Conservation (phyloP, 75 land plant genomes). For the Azolla pinnata region DNA sequence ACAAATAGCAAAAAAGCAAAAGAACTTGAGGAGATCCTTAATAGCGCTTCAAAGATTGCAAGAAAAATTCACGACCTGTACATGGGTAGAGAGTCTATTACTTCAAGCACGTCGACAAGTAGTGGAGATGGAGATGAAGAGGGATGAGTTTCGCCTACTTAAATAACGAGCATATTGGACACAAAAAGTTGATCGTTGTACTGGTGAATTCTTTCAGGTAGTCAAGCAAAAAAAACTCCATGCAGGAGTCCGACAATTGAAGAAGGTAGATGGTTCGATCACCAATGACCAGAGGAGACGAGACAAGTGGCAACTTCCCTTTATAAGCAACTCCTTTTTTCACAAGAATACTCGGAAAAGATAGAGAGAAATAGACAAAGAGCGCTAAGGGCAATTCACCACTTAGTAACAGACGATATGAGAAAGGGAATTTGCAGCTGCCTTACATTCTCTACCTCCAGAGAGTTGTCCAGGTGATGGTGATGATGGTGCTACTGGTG, state of each 20-base stretch:
- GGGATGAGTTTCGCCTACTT: background rate
- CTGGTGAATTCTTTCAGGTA: background rate
- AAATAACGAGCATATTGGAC: background rate
- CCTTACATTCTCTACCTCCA: background rate
- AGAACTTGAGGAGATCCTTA: background rate
- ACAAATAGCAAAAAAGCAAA: background rate
- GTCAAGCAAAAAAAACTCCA: background rate
- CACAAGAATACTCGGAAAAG: no score
- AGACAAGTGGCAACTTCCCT: background rate
- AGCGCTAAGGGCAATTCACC: background rate
- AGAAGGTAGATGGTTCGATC: background rate
- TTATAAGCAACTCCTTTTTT: background rate
- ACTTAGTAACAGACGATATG: background rate
- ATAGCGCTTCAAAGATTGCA: background rate
- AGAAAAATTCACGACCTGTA: background rate
- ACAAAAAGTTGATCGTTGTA: background rate
- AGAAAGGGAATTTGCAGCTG: background rate
- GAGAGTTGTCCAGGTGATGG: background rate
- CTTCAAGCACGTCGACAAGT: background rate
- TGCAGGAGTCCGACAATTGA: constrained; percentile 1
- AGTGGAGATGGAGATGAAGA: background rate
- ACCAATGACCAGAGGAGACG: constrained; percentile 2
- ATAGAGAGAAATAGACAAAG: no score
- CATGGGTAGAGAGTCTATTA: background rate
- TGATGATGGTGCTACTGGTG: no score